Evolutionary conservation across 2,329 filamentous ascomycete genomes (phyloP), one percentile per base, ranked within the genome.

Genomic region (Thermoascus crustaceus): DNA sequence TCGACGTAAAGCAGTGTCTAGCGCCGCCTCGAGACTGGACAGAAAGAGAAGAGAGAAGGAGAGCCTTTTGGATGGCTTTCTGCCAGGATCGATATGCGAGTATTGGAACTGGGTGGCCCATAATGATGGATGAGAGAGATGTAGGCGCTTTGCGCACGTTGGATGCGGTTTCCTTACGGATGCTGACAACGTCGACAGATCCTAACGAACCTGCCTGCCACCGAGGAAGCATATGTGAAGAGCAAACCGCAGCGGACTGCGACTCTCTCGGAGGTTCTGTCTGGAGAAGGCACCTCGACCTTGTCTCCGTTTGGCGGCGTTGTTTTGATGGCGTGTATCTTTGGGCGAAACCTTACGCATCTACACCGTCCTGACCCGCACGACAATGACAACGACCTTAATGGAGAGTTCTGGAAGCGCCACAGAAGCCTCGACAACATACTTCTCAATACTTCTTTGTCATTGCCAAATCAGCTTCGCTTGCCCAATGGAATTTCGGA

Each of bases 61-160:
- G 91, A 45, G 94, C 87, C 0, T 96, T 96, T 48, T 98, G 91
- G 91, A 82, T 91, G 78, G 77, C 83, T 3, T 96, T 94, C 53
- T 86, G 82, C 48, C 69, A 87, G 43, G 91, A 96, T 54, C 78
- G 91, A 34, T 96, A 94, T 61, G 85, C 87, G 4, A 95, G 87
- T 52, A 91, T 95, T 38, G 91, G 91, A 21, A 96, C 91, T 2
- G 91, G 91, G 5, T 96, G 91, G 91, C 91, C 91, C 1, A 89
- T 96, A 84, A 79, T 76, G 1, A 76, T 96, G 36, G 89, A 96
- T 45, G 91, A 98, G 63, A 76, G 75, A 54, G 91, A 98, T 57
- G 75, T 78, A 50, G 60, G 71, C n/a, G n/a, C n/a, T n/a, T n/a
- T n/a, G n/a, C n/a, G n/a, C n/a, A n/a, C n/a, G n/a, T n/a, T n/a